A percentile compares a stretch with the other conserved stretches of the same genome.
phyloP scores from a whole-genome alignment of 768 basidiomycete species.

The Leccinum broughii region DNA sequence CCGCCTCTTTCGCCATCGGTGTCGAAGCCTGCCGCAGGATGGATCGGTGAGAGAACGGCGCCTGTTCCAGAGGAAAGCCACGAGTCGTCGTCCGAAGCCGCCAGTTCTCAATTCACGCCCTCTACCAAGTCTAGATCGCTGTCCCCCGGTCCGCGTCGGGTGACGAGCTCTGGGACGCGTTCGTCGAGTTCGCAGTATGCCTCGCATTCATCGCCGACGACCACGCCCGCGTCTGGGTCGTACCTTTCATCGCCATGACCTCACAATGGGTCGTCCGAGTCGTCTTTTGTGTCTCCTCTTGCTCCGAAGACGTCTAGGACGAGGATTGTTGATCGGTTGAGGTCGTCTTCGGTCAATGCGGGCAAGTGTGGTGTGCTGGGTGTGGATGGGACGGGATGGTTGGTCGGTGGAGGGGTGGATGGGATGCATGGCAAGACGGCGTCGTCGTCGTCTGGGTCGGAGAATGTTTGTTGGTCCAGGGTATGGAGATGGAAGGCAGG shows the following conservation, averaged over 20 bases:
- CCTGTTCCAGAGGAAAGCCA: neutral
- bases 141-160: conserved; percentile 15
- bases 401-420: conserved; percentile 16
- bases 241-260: conserved; percentile 8
- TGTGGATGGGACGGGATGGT: conserved; percentile 17
- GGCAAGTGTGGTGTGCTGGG: conserved; percentile 14
- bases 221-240: no score
- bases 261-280: no score
- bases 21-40: conserved; percentile 1
- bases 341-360: conserved; percentile 25
- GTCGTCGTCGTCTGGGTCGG: conserved; percentile 2
- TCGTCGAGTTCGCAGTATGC: no score
- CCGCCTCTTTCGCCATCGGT: conserved; percentile 20
- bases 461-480: conserved; percentile 2
- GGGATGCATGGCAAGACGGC: neutral
- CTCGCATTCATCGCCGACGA: no score
- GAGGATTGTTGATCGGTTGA: conserved; percentile 29
- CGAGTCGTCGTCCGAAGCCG: neutral
- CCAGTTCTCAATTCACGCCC: neutral
- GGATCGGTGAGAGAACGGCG: conserved; percentile 4
- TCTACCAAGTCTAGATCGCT: conserved; percentile 17
- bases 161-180: conserved; percentile 1
- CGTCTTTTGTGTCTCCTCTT: no score
- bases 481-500: neutral
- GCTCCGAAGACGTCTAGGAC: no score